Conservation (phyloP, 441 rosid genomes). For the Gossypium davidsonii region DNA sequence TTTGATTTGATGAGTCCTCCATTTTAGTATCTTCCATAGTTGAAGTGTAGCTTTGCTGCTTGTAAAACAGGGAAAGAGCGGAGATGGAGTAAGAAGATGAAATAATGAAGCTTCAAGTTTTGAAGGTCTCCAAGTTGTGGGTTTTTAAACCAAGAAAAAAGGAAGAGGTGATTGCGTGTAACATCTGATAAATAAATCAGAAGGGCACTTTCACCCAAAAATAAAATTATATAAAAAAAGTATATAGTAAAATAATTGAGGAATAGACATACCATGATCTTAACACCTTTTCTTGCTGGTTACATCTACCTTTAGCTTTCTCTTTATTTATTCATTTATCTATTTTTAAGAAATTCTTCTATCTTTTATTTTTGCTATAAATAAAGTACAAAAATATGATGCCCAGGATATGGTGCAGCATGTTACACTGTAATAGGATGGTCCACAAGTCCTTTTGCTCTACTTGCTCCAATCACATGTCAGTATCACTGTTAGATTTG, state of each 20-base stretch:
- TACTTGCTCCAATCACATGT: constrained; percentile 1
- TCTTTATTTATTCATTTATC: background rate
- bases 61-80: background rate
- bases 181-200: constrained; percentile 8
- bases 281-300: constrained; percentile 8
- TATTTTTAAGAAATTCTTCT: background rate
- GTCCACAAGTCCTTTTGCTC: background rate
- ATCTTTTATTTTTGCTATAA: background rate
- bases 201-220: constrained; percentile 5
- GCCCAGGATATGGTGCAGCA: constrained; percentile 8
- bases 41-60: constrained; percentile 14
- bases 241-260: background rate
- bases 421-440: background rate
- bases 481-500: constrained; percentile 2
- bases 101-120: constrained; percentile 19
- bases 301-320: constrained; percentile 3
- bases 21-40: constrained; percentile 24
- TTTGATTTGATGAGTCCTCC: constrained; percentile 39
- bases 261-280: constrained; percentile 16
- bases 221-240: background rate
- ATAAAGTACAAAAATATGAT: constrained; percentile 4
- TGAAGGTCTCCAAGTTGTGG: constrained; percentile 5
- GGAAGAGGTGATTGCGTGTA: constrained; percentile 22
- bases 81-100: background rate
- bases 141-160: constrained; percentile 12